Evolutionary conservation across 2,329 filamentous ascomycete genomes (phyloP).

Genomic region (Stenocarpella maydis): DNA sequence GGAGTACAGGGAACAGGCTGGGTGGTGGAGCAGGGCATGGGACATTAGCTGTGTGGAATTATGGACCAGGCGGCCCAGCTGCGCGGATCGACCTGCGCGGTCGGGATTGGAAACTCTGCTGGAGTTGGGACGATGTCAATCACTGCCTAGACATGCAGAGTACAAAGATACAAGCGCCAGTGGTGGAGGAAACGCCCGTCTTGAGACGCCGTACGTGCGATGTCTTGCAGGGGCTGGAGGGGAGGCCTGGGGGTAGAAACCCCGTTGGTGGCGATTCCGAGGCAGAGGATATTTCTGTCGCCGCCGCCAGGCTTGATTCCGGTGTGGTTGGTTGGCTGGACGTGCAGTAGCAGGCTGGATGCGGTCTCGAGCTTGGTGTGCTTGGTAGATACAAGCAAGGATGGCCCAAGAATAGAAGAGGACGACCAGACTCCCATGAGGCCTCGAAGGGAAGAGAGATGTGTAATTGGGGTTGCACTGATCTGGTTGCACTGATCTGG

Average conservation of each 20-base stretch:
- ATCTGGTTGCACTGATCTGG: neutral
- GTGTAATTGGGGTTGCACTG: neutral
- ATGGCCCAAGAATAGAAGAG: neutral
- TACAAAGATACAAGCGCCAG: neutral
- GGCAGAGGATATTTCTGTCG: conserved; percentile 8
- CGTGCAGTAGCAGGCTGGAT: neutral
- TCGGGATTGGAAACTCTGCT: conserved; percentile 23
- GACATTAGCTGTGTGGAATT: conserved; percentile 13
- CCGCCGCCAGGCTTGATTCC: neutral
- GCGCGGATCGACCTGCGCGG: conserved; percentile 1
- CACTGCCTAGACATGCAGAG: conserved; percentile 5
- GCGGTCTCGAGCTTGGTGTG: too few relatives aligned
- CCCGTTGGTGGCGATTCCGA: conserved; percentile 8
- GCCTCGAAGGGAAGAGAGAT: neutral
- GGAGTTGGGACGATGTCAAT: conserved; percentile 8
- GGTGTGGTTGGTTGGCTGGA: neutral
- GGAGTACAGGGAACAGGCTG: conserved; percentile 1
- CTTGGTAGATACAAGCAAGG: neutral
- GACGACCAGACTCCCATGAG: neutral
- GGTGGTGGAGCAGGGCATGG: conserved; percentile 12
- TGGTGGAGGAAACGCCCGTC: conserved; percentile 27
- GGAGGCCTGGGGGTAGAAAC: neutral
- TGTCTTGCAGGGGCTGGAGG: conserved; percentile 3
- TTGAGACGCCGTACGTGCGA: conserved; percentile 24
- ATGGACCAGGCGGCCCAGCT: conserved; percentile 10